Base-by-base conservation (phyloP, 192 early-diverging fungal genomes). In the Coemansia sp. region DNA sequence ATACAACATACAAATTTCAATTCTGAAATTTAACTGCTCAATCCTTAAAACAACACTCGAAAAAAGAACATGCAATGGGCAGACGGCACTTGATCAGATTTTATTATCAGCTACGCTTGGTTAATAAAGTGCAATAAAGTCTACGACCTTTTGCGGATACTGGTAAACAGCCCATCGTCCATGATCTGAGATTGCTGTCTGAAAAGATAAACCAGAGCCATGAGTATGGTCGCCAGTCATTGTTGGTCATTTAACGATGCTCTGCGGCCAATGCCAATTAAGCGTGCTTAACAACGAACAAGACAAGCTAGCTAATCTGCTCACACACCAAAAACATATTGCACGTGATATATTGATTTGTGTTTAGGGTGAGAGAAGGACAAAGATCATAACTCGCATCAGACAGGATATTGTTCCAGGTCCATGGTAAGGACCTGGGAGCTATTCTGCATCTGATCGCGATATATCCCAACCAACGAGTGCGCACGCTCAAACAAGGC, bases 381-480 rank as follows among this genome's bases (percentile, higher is more conserved):
- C 20, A 45, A 20, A 20, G 20, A 20, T 20, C 20, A 20, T 20
- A 20, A 20, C 20, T 20, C 12, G 44, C 13, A 7, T 50, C 56
- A 72, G 0, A 75, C 65, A 12, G 83, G 69, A 60, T 68, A 82
- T 66, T 82, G 64, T 46, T 84, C 85, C 64, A 88, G 73, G 61
- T 88, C 85, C 41, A 93, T 70, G 9, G 97, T 98, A 67, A 98
- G 73, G 6, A 94, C 87, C 56, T 84, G 89, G 40, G 93, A 94
- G 64, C 92, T 93, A 72, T 93, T 93, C 11, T 86, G 77, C 6
- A 88, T 88, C 71, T 95, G 90, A 77, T 98, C 95, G 57, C 94
- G 85, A 76, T 97, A 98, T 46, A 98, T 93, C n/a, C 98, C 96
- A 0, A 99, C 98, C 17, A 99, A 85, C 0, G 90, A 91, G 63